Conservation (phyloP, 208 protist species). For the Leishmania tarentolae region DNA sequence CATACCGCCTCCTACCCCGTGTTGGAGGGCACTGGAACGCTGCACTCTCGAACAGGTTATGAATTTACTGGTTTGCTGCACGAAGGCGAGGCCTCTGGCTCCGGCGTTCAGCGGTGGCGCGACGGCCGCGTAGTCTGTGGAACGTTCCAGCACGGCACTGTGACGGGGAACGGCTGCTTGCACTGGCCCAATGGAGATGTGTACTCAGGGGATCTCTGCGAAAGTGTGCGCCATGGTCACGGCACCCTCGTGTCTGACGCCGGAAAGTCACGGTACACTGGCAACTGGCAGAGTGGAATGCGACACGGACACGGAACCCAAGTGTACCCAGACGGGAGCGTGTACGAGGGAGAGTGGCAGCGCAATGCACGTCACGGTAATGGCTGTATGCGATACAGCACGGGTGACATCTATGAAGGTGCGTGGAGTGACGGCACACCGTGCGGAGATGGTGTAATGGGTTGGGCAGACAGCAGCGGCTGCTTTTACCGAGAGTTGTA, state of each 20-base stretch:
- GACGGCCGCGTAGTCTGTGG: constrained; percentile 57
- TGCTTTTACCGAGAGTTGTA: constrained; percentile 70
- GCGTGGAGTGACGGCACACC: constrained; percentile 59
- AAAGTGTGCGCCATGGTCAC: constrained; percentile 78
- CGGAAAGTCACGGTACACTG: constrained; percentile 62
- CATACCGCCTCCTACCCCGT: constrained; percentile 13
- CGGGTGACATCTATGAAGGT: constrained; percentile 81
- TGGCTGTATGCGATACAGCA: constrained; percentile 58
- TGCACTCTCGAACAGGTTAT: constrained; percentile 68
- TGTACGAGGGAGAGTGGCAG: constrained; percentile 71
- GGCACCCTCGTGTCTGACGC: constrained; percentile 57
- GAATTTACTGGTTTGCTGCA: constrained; percentile 53
- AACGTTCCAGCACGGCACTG: constrained; percentile 39
- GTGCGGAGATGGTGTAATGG: constrained; percentile 77
- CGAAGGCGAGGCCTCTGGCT: constrained; percentile 53
- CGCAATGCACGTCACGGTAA: constrained; percentile 56
- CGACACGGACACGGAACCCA: constrained; percentile 72
- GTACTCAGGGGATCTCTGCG: constrained; percentile 63
- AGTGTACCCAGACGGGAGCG: constrained; percentile 66
- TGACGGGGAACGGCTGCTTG: constrained; percentile 39
- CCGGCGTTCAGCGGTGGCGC: constrained; percentile 54
- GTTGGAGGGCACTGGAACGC: constrained; percentile 43
- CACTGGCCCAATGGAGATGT: constrained; percentile 66
- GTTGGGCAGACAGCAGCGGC: constrained; percentile 51
- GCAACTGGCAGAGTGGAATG: constrained; percentile 65